Percentiles rank a stretch among this genome's conserved stretches.
Evolutionary conservation across 2,329 filamentous ascomycete genomes (phyloP).

Genomic region (Colletotrichum aenigma): DNA sequence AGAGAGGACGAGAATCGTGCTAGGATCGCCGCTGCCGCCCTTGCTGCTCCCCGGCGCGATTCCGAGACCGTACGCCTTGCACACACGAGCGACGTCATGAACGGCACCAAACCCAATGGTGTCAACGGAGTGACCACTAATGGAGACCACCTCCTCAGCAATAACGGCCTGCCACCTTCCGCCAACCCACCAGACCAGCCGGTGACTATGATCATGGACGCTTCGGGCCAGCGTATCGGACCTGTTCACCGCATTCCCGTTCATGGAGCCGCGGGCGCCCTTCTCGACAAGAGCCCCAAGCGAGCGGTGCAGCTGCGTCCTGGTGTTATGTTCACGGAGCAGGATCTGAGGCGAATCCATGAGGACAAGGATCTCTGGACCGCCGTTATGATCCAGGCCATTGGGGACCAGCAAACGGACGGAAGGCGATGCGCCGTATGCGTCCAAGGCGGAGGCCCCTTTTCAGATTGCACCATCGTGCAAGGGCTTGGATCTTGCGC

Average conservation of each 20-base stretch:
- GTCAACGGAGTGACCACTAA: neutral
- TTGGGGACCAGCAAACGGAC: constrained; percentile 40
- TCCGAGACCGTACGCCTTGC: neutral
- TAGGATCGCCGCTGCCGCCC: constrained; percentile 8
- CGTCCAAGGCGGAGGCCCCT: constrained; percentile 45
- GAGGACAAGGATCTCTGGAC: constrained; percentile 41
- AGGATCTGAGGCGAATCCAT: neutral
- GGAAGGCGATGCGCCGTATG: constrained; percentile 44
- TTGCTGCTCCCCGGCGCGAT: neutral
- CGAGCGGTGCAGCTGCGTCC: constrained; percentile 8
- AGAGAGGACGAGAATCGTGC: neutral
- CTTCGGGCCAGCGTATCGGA: constrained; percentile 41
- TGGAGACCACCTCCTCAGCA: neutral
- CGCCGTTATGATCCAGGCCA: constrained; percentile 55
- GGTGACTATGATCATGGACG: constrained; percentile 32
- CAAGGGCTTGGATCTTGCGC: constrained; percentile 51
- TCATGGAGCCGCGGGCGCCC: neutral
- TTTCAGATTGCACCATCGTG: constrained; percentile 49
- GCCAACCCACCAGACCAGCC: neutral
- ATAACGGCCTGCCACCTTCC: neutral
- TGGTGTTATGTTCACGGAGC: neutral
- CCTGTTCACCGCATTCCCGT: constrained; percentile 34
- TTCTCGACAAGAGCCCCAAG: neutral
- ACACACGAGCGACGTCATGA: neutral
- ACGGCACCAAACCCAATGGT: neutral